phyloP scores from a whole-genome alignment of 257 asterid species.

The Solanum neorickii region DNA sequence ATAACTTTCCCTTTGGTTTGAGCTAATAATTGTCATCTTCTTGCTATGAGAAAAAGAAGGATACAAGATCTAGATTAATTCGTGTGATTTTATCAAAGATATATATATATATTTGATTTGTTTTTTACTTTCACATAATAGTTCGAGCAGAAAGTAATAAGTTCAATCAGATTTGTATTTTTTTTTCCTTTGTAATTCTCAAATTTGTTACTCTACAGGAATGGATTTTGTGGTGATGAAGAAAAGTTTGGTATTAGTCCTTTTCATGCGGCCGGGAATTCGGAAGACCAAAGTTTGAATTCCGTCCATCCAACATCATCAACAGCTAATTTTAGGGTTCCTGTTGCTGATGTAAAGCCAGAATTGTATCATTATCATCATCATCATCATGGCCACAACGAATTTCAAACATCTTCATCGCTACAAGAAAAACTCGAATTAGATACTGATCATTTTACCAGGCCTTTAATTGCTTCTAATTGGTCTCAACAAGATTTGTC shows the following conservation, averaged over 20 bases:
- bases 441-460: background rate
- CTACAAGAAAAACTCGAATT: background rate
- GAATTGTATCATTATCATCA: conserved; percentile 4
- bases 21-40: background rate
- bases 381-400: background rate
- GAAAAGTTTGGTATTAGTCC: conserved; percentile 44
- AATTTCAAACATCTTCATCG: background rate
- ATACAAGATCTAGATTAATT: background rate
- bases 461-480: conserved; percentile 21
- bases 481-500: conserved; percentile 9
- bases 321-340: conserved; percentile 19
- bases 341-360: conserved; percentile 47
- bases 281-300: conserved; percentile 50
- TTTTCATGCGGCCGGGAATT: conserved; percentile 38
- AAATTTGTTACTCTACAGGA: conserved; percentile 12
- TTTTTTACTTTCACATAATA: background rate
- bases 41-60: background rate
- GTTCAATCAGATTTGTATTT: background rate
- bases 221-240: conserved; percentile 35
- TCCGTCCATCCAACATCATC: conserved; percentile 1
- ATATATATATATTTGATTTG: background rate
- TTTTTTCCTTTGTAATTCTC: background rate
- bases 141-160: background rate
- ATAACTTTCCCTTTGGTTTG: background rate
- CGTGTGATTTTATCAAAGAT: background rate